phyloP scores from a whole-genome alignment of 73 alveolate species.

The Uronychia setigera region DNA sequence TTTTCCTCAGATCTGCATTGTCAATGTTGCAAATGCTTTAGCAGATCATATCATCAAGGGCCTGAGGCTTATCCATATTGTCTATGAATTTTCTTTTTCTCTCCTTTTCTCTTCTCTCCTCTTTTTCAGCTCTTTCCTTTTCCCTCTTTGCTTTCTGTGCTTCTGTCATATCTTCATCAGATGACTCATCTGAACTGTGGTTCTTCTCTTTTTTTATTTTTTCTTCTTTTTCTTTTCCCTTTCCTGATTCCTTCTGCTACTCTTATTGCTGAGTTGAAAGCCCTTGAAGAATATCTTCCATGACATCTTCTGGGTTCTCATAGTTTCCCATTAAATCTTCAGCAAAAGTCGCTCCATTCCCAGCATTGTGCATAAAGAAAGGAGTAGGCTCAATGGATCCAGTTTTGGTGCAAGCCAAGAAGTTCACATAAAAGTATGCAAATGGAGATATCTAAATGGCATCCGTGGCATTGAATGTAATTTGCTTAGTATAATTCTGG shows the following conservation, averaged over 20 bases:
- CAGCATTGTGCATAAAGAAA: background rate
- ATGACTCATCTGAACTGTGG: background rate
- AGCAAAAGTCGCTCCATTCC: slow-evolving; percentile 36
- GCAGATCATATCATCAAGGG: slow-evolving; percentile 88
- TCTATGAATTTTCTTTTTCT: background rate
- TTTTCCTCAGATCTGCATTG: slow-evolving; percentile 77
- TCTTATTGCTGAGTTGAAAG: slow-evolving; percentile 6
- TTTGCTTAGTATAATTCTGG: slow-evolving; percentile 20
- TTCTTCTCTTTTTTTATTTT: background rate
- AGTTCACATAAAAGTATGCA: background rate
- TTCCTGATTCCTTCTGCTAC: background rate
- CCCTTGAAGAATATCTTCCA: slow-evolving; percentile 25
- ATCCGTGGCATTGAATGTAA: background rate
- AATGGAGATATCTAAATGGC: background rate
- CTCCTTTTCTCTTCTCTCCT: background rate
- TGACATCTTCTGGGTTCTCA: slow-evolving; percentile 50
- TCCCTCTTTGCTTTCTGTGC: background rate
- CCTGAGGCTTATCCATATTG: slow-evolving; percentile 20
- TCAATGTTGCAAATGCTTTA: slow-evolving; percentile 78
- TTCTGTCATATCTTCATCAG: background rate
- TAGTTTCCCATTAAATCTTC: slow-evolving; percentile 5
- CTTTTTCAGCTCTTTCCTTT: background rate
- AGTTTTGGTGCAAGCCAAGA: background rate
- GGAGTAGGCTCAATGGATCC: background rate
- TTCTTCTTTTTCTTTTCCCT: background rate